phyloP scores from a whole-genome alignment of 108 stramenopile genomes.

The Epithemia pelagica region DNA sequence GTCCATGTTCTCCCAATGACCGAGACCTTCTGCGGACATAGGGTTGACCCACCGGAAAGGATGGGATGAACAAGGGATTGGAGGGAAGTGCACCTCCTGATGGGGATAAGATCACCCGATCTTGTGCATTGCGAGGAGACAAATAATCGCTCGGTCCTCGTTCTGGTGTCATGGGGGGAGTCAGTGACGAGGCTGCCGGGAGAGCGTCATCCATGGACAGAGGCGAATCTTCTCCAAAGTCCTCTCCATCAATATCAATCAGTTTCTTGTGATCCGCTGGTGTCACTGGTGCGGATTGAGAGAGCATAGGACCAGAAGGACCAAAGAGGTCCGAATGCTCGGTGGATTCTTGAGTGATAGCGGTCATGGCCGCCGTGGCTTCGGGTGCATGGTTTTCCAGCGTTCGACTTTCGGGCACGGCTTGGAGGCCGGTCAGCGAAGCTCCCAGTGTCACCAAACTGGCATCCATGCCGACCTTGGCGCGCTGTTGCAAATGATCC shows the following conservation, averaged over 20 bases:
- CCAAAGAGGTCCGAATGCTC: neutral
- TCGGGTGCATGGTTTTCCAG: no score
- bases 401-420: neutral
- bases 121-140: slow-evolving; percentile 2
- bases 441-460: neutral
- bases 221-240: neutral
- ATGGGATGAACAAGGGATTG: slow-evolving; percentile 5
- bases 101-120: no score
- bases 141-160: slow-evolving; percentile 6
- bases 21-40: slow-evolving; percentile 18
- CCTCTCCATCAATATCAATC: neutral
- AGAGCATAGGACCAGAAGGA: neutral
- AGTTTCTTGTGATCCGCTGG: slow-evolving; percentile 4
- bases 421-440: neutral
- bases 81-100: no score
- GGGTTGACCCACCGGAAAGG: slow-evolving; percentile 1
- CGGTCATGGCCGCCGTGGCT: neutral
- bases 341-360: neutral
- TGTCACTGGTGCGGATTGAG: slow-evolving; percentile 4
- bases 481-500: neutral
- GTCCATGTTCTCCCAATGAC: slow-evolving; percentile 38
- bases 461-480: neutral
- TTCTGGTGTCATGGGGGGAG: slow-evolving; percentile 51
- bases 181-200: slow-evolving; percentile 11
- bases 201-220: slow-evolving; percentile 32